Evolutionary conservation across 768 basidiomycete genomes (phyloP).

Genomic region (Psilocybe cubensis): DNA sequence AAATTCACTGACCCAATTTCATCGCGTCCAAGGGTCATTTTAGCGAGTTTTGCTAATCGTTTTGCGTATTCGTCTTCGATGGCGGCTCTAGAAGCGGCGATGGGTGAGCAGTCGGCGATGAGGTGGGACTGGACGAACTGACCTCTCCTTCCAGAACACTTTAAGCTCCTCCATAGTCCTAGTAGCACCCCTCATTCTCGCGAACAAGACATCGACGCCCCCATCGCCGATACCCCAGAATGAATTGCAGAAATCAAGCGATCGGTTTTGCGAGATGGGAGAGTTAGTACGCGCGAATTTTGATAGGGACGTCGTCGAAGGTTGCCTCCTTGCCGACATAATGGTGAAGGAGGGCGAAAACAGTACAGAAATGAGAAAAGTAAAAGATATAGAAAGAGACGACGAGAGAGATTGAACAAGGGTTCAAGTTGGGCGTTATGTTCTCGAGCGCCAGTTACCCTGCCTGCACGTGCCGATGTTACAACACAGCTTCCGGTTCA

Average conservation of each 20-base stretch:
- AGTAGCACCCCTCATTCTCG: conserved; percentile 83
- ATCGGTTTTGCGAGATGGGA: conserved; percentile 48
- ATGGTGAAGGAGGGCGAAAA: not conserved
- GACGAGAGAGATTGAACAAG: conserved; percentile 1
- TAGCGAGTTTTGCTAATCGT: conserved; percentile 78
- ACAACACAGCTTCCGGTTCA: not conserved
- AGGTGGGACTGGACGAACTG: conserved; percentile 25
- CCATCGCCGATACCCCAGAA: conserved; percentile 92
- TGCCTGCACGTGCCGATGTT: conserved; percentile 2
- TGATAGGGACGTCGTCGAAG: conserved; percentile 81
- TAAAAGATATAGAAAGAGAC: not conserved
- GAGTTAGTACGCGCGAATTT: conserved; percentile 65
- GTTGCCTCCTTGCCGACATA: conserved; percentile 78
- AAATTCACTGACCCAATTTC: conserved; percentile 82
- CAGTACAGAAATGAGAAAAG: not conserved
- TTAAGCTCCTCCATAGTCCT: conserved; percentile 89
- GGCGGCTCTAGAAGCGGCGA: conserved; percentile 54
- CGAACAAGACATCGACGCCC: conserved; percentile 90
- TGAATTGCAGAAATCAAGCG: conserved; percentile 92
- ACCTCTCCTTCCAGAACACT: conserved; percentile 95
- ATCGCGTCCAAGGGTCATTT: conserved; percentile 76
- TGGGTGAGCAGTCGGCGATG: conserved; percentile 10
- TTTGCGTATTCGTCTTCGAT: conserved; percentile 98
- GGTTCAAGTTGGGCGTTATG: not conserved
- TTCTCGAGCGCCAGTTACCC: not conserved